Base-by-base conservation (phyloP, 306 rosid species). In the Prunus mume region DNA sequence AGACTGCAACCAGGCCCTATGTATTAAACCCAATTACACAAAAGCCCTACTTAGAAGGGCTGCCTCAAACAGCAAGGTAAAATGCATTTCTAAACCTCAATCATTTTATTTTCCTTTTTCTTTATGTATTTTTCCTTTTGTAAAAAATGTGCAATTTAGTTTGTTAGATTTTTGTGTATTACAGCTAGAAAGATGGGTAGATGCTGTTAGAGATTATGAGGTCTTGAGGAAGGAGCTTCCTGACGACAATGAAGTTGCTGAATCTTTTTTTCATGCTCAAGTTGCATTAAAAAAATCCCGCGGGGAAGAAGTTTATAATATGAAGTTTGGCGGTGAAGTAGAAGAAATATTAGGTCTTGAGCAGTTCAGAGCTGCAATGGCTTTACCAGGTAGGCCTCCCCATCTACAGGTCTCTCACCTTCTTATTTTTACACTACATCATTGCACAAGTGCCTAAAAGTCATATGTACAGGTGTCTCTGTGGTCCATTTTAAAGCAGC, bases 1-100 rank as follows among this genome's bases (percentile, higher is more conserved):
- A 79, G 98, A 95, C 80, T 89, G 97, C 82, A 90, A 92, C 77
- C 92, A 86, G 70, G 98, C 97, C 62, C 73, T 95, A 78, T 57
- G 43, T 38, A 85, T 92, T 85, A 93, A 88, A 70, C 96, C 97
- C 0, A 95, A 82, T 79, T 95, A 95, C 85, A 83, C 86, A 19
- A 95, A 95, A 78, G 98, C 98, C 25, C 97, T 95, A 78, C 97
- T 95, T 68, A 91, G 98, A 41, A 89, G 98, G 88, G 98, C 98
- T 71, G 92, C 96, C 64, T 92, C 98, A 79, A 84, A 87, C 78
- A 85, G 78, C 82, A 95, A 95, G 93, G 98, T 95, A 75, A 79
- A 49, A 67, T 70, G 24, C 72, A n/a, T 52, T 45, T 57, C 1
- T 55, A 18, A 72, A 61, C 43, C 56, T 54, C 65, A 65, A 65